Conservation (phyloP, 805 yeast genomes). For the Myxozyma neotropica region DNA sequence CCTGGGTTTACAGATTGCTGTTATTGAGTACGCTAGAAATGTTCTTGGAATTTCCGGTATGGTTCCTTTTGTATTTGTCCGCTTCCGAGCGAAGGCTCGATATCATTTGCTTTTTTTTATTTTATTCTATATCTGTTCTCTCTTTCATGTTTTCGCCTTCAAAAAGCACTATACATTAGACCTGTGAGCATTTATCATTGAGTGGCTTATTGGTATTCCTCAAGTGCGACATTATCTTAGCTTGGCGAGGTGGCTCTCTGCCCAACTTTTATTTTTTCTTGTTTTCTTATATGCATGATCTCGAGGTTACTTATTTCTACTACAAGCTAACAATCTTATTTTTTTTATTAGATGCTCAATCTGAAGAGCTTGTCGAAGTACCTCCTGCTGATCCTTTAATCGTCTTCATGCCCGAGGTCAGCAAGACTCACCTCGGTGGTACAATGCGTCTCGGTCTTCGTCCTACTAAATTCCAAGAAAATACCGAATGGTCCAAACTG, state of each 20-base stretch:
- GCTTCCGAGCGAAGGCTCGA: background rate
- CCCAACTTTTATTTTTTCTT: background rate
- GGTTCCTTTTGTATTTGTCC: constrained; percentile 19
- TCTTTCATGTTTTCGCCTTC: background rate
- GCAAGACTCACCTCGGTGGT: constrained; percentile 94
- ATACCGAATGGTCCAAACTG: constrained; percentile 67
- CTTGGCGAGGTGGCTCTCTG: background rate
- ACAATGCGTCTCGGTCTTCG: constrained; percentile 98
- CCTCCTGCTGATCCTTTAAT: constrained; percentile 72
- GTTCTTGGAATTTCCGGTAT: constrained; percentile 73
- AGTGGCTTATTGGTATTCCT: constrained; percentile 29
- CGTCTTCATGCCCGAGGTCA: constrained; percentile 98
- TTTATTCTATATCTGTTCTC: background rate
- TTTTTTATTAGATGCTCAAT: constrained; percentile 29
- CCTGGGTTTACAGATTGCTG: constrained; percentile 95
- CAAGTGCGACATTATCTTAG: constrained; percentile 27
- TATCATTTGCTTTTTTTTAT: background rate
- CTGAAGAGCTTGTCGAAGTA: constrained; percentile 44
- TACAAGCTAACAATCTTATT: constrained; percentile 17
- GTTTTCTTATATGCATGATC: background rate
- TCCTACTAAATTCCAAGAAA: constrained; percentile 75
- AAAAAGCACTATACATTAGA: constrained; percentile 30
- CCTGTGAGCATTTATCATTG: constrained; percentile 6
- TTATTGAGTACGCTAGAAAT: constrained; percentile 86
- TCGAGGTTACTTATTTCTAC: background rate